Percentiles rank a stretch among this genome's conserved stretches.
These are phyloP conservation scores for Whalleya microplaca DNA, from an alignment of 2,329 filamentous ascomycete genomes.

Conservation along the genomic window DNA sequence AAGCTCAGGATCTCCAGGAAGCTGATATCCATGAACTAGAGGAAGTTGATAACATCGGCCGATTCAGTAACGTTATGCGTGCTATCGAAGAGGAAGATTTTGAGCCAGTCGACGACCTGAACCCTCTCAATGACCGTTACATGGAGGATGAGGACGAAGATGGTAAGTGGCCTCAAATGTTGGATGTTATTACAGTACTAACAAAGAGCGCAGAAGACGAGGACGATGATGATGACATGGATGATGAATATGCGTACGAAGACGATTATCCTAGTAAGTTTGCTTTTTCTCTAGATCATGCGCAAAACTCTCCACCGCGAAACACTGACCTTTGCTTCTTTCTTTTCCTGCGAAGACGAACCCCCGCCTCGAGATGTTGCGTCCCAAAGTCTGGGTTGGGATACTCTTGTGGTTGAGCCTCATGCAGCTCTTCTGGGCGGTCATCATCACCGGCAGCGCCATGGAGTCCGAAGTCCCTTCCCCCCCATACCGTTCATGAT, in stretches of 20 bases:
- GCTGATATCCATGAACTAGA: constrained; percentile 53
- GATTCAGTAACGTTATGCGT: constrained; percentile 58
- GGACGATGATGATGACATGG: constrained; percentile 71
- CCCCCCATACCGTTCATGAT: constrained; percentile 46
- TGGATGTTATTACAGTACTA: constrained; percentile 13
- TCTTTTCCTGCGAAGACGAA: constrained; percentile 41
- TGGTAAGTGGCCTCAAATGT: constrained; percentile 42
- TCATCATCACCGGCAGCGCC: constrained; percentile 59
- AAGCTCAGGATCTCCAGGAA: constrained; percentile 59
- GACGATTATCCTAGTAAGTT: constrained; percentile 61
- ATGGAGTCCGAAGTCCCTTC: constrained; percentile 61
- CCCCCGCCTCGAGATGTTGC: constrained; percentile 48
- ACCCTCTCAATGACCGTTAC: constrained; percentile 56
- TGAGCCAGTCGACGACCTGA: constrained; percentile 55
- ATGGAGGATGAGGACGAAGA: constrained; percentile 63
- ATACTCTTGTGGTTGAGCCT: constrained; percentile 55
- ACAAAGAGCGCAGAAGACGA: constrained; percentile 47
- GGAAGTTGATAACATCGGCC: constrained; percentile 41
- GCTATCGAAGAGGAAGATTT: constrained; percentile 60
- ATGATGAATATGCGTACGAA: constrained; percentile 68
- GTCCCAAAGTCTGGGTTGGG: constrained; percentile 57
- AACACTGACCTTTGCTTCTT: constrained; percentile 14
- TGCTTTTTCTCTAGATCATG: background rate
- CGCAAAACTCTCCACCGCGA: background rate
- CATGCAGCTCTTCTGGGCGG: constrained; percentile 44